phyloP scores from a whole-genome alignment of 1,284 basidiomycete species.

The Inonotus obliquus region DNA sequence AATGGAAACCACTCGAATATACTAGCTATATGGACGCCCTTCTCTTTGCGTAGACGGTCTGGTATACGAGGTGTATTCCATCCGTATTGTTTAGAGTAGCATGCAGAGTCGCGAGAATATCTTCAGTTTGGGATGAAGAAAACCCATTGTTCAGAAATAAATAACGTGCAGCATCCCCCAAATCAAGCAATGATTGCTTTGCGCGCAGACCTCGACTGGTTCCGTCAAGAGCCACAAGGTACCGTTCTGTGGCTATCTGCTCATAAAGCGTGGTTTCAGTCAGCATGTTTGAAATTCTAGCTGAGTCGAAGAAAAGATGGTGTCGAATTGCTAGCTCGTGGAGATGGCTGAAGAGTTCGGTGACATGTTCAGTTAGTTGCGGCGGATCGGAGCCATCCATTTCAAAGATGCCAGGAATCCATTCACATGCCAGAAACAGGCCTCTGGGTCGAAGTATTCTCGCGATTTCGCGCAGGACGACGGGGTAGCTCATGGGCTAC shows the following conservation, averaged over 20 bases:
- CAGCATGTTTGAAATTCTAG: constrained; percentile 18
- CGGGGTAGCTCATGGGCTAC: constrained; percentile 47
- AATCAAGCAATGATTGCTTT: constrained; percentile 27
- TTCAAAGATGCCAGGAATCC: constrained; percentile 41
- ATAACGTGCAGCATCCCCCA: constrained; percentile 34
- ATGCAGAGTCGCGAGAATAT: constrained; percentile 35
- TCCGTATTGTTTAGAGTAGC: constrained; percentile 37
- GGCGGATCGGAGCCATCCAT: constrained; percentile 30
- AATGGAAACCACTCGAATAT: no score
- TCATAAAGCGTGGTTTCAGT: constrained; percentile 19
- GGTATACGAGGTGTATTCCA: constrained; percentile 39
- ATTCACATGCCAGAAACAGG: constrained; percentile 61
- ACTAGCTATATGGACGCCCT: no score
- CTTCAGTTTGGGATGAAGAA: constrained; percentile 31
- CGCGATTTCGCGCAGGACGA: constrained; percentile 48
- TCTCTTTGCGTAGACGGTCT: constrained; percentile 31
- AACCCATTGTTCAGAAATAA: constrained; percentile 37
- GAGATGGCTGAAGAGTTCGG: background rate
- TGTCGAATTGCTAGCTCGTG: constrained; percentile 6
- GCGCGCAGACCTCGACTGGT: constrained; percentile 32
- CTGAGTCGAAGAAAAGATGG: constrained; percentile 19
- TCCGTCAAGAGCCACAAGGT: constrained; percentile 24
- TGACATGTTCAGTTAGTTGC: constrained; percentile 27
- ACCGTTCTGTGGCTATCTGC: constrained; percentile 8
- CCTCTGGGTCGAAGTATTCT: constrained; percentile 61